A percentile compares a stretch with the other conserved stretches of the same genome.
phyloP scores from a whole-genome alignment of 1,284 basidiomycete genomes.

The Boletus chippewaensis region DNA sequence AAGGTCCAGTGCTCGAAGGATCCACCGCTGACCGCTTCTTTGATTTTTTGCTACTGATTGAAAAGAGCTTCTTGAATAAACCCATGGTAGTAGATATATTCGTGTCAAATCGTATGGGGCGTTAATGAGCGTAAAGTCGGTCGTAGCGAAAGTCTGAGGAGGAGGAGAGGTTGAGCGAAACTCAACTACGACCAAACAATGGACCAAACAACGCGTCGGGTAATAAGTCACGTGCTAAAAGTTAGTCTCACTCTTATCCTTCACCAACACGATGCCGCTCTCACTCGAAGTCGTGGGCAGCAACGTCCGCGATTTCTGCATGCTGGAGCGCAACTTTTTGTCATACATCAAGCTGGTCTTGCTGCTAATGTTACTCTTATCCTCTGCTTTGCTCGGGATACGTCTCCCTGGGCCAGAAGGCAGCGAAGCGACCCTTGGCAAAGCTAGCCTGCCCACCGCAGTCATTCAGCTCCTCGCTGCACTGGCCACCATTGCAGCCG shows the following conservation, averaged over 20 bases:
- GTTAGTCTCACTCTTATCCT: not conserved
- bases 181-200: constrained; percentile 45
- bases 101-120: constrained; percentile 28
- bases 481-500: constrained; percentile 48
- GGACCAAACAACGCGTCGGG: constrained; percentile 30
- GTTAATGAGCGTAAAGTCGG: constrained; percentile 28
- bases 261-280: constrained; percentile 14
- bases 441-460: constrained; percentile 27
- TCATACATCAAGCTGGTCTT: constrained; percentile 60
- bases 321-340: constrained; percentile 68
- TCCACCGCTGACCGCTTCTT: constrained; percentile 34
- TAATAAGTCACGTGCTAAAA: constrained; percentile 17
- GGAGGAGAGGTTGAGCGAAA: constrained; percentile 18
- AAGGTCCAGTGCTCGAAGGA: constrained; percentile 5
- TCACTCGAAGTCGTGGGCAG: constrained; percentile 36
- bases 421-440: constrained; percentile 9
- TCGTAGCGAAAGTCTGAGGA: not conserved
- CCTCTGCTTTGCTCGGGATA: constrained; percentile 54
- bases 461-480: constrained; percentile 45
- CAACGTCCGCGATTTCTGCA: constrained; percentile 61
- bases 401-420: constrained; percentile 43
- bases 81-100: constrained; percentile 43
- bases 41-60: constrained; percentile 58
- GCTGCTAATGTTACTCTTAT: constrained; percentile 55
- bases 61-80: constrained; percentile 64